phyloP scores from a whole-genome alignment of 1,139 yeast genomes.

The Yamadazyma aaseri region DNA sequence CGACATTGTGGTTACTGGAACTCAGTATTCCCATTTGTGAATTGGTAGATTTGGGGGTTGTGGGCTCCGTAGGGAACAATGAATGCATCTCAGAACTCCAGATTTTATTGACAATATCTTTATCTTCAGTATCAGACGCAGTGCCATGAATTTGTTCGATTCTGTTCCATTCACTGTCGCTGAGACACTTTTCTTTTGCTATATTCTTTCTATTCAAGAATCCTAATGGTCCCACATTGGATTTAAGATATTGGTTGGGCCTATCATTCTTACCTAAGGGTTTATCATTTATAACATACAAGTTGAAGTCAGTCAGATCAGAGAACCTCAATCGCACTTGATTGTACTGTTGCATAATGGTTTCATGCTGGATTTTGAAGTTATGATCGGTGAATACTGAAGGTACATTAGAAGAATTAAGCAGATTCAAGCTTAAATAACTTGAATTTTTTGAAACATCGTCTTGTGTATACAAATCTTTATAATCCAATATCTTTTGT shows the following conservation, averaged over 20 bases:
- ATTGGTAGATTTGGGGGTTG: constrained; percentile 1
- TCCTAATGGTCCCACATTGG: constrained; percentile 18
- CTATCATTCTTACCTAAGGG: constrained; percentile 3
- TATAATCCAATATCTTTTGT: constrained; percentile 36
- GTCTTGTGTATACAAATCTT: constrained; percentile 25
- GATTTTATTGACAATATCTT: constrained; percentile 3
- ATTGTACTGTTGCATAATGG: constrained; percentile 36
- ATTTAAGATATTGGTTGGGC: constrained; percentile 7
- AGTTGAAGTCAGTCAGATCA: constrained; percentile 9
- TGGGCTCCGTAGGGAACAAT: constrained; percentile 3
- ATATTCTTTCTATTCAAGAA: constrained; percentile 13
- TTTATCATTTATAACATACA: constrained; percentile 7
- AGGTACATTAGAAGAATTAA: constrained; percentile 1
- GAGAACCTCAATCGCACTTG: constrained; percentile 39
- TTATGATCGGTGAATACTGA: constrained; percentile 18
- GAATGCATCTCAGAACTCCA: constrained; percentile 13
- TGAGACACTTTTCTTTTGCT: background rate
- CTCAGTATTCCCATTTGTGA: too few relatives aligned
- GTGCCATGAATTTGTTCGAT: background rate
- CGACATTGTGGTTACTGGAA: too few relatives aligned
- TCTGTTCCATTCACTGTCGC: constrained; percentile 2
- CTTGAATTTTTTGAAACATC: constrained; percentile 8
- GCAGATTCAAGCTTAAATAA: constrained; percentile 12
- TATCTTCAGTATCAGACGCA: background rate
- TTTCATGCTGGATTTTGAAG: constrained; percentile 39